Evolutionary conservation across 345 rosid species (phyloP), one percentile per base, ranked within the genome.

Genomic region (Garcia nutans): DNA sequence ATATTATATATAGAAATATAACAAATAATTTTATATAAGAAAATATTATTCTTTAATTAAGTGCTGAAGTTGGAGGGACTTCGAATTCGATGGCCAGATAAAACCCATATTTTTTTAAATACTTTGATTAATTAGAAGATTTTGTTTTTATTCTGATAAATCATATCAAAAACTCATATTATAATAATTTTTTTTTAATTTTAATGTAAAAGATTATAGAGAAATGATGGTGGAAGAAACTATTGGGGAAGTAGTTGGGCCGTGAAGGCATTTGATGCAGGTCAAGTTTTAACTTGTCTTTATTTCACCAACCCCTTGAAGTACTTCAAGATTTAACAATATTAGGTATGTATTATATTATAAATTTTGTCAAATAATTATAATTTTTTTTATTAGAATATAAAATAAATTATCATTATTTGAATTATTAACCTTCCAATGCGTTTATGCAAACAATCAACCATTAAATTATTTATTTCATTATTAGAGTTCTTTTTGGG

Each of bases 211-310:
- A 17, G 1, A 26, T 50, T 15, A 13, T 23, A 68, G 24, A 60
- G 55, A 24, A 59, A 15, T n/a, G 37, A 15, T n/a, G 54, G n/a
- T 33, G 50, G 66, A 8, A 62, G 70, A 54, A 45, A 6, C 70
- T 52, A 56, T 33, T 45, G 57, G 23, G 71, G 71, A 45, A 73
- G 76, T 73, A 17, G 76, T 73, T 73, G 76, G 54, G 68, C 58
- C 68, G 68, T n/a, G 8, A 6, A 24, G 50, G 20, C 3, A 37
- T 13, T 37, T 19, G 10, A 19, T 47, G 50, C 10, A 47, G 50
- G 50, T 47, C 50, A 47, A 47, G 13, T 47, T 47, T 47, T 10
- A n/a, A 10, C 57, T 71, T 71, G 74, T 71, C 65, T n/a, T 55
- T 50, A 57, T 71, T 3, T 11, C 9, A 37, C 74, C 74, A 71